Percentiles rank a stretch among this genome's conserved stretches.
phyloP scores from a whole-genome alignment of 2,329 filamentous ascomycete species.

The Fusarium praegraminearum region DNA sequence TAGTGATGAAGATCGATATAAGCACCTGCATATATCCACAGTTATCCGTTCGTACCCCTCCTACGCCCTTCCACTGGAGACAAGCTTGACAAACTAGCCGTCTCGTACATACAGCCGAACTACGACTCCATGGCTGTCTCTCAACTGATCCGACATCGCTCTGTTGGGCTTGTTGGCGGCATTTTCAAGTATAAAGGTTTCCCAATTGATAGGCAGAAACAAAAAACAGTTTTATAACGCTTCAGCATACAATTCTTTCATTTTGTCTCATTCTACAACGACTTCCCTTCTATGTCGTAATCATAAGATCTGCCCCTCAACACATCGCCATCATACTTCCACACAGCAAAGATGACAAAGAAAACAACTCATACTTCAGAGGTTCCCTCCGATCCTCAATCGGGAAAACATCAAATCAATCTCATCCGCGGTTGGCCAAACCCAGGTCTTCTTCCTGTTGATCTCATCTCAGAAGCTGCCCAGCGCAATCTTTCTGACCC shows the following conservation, averaged over 20 bases:
- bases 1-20: background rate
- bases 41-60: conserved; percentile 34
- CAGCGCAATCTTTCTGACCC: conserved; percentile 71
- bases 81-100: conserved; percentile 8
- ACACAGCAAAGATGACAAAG: conserved; percentile 7
- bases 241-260: background rate
- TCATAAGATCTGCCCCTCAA: conserved; percentile 19
- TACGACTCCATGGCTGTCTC: conserved; percentile 30
- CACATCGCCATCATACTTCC: conserved; percentile 6
- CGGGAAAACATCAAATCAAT: conserved; percentile 65
- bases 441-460: conserved; percentile 71
- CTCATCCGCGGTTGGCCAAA: conserved; percentile 77
- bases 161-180: background rate
- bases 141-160: conserved; percentile 43
- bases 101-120: conserved; percentile 9
- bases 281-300: conserved; percentile 8
- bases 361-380: conserved; percentile 30
- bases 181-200: background rate
- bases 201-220: background rate
- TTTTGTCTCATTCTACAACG: background rate
- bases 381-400: conserved; percentile 36
- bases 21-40: conserved; percentile 28
- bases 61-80: background rate
- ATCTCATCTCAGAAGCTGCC: conserved; percentile 71
- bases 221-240: background rate